Conservation (phyloP, 495 filamentous ascomycete genomes). For the Hypoxylon crocopeplum region DNA sequence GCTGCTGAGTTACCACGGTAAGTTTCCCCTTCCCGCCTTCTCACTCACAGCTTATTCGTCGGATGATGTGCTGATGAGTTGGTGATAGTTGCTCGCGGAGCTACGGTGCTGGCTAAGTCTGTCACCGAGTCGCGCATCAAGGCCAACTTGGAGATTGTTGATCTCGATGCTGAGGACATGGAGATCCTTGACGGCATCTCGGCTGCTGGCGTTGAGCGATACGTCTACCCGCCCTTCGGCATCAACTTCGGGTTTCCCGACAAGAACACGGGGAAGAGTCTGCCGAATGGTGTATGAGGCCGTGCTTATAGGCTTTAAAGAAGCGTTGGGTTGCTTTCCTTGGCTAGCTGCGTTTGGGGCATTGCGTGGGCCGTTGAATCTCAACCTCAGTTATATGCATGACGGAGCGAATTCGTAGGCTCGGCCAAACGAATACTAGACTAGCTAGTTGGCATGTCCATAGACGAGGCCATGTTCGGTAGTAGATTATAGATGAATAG, state of each 20-base stretch:
- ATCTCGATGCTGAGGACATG: constrained; percentile 71
- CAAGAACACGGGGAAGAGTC: constrained; percentile 52
- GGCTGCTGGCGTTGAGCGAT: constrained; percentile 68
- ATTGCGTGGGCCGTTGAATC: background rate
- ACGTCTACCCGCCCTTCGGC: constrained; percentile 80
- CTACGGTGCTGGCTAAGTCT: constrained; percentile 80
- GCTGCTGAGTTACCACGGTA: constrained; percentile 78
- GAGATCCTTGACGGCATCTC: constrained; percentile 68
- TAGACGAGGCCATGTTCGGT: constrained; percentile 3
- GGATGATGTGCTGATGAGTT: constrained; percentile 23
- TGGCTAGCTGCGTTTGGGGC: background rate
- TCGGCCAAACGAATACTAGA: no score
- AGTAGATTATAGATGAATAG: background rate
- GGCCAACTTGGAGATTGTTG: constrained; percentile 72
- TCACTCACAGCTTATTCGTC: no score
- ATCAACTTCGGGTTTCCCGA: constrained; percentile 81
- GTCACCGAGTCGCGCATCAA: constrained; percentile 76
- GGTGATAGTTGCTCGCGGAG: constrained; percentile 68
- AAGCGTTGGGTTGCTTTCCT: background rate
- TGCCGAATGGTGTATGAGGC: constrained; percentile 38
- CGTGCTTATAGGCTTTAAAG: no score
- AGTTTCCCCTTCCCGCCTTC: constrained; percentile 39
- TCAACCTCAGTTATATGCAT: no score
- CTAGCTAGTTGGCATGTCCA: background rate
- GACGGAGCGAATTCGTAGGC: no score